Percentiles rank a stretch among this genome's conserved stretches.
Conservation (phyloP, 306 rosid species). For the Vigna angularis region DNA sequence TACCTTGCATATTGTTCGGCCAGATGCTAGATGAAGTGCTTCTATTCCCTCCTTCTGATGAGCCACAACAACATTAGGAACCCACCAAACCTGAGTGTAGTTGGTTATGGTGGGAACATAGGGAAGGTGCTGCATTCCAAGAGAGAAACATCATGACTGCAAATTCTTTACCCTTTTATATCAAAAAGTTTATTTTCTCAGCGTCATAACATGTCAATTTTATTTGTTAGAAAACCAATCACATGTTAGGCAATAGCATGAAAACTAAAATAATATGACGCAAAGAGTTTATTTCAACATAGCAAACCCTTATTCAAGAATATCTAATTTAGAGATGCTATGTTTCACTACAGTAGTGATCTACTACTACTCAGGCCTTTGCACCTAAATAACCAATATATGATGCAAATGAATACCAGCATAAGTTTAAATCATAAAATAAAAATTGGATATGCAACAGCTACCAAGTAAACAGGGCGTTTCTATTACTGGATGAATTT, state of each 20-base stretch:
- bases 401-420: conserved; percentile 10
- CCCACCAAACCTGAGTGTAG: conserved; percentile 99
- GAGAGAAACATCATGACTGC: conserved; percentile 30
- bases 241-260: conserved; percentile 11
- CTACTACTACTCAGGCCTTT: neutral
- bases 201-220: conserved; percentile 28
- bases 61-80: conserved; percentile 96
- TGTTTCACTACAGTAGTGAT: neutral
- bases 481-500: conserved; percentile 6
- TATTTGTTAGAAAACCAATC: conserved; percentile 9
- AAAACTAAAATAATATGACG: neutral
- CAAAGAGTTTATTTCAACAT: neutral
- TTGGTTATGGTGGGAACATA: conserved; percentile 96
- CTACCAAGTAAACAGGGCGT: conserved; percentile 31
- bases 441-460: conserved; percentile 26
- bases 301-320: neutral
- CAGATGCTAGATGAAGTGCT: conserved; percentile 94
- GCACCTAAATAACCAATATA: conserved; percentile 19
- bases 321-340: conserved; percentile 7
- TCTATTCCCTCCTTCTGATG: conserved; percentile 97
- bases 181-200: conserved; percentile 4
- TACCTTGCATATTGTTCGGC: conserved; percentile 95
- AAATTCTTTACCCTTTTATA: neutral
- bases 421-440: conserved; percentile 18
- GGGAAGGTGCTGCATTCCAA: conserved; percentile 71